Percentiles rank a stretch among this genome's conserved stretches.
Evolutionary conservation across 2,329 filamentous ascomycete genomes (phyloP).

Genomic region (Helotiales sp.): DNA sequence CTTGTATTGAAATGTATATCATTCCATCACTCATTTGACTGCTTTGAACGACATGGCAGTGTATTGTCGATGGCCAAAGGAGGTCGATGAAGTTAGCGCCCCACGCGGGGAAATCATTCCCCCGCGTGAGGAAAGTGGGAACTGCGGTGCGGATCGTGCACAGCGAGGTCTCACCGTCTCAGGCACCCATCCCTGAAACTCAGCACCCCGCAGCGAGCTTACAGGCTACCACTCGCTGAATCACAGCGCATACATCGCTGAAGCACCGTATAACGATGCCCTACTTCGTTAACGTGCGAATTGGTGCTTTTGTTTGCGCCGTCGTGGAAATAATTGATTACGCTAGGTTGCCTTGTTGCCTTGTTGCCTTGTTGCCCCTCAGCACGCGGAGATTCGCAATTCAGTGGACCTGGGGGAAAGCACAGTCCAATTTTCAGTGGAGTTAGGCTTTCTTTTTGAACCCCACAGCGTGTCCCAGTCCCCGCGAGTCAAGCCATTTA

Average conservation of each 20-base stretch:
- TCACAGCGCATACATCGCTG: not conserved
- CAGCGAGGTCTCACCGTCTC: not conserved
- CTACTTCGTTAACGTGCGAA: too few relatives aligned
- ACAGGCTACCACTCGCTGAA: not conserved
- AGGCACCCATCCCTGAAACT: not conserved
- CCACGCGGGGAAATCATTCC: not conserved
- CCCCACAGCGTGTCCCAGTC: not conserved
- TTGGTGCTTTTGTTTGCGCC: not conserved
- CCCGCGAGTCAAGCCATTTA: not conserved
- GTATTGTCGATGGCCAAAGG: not conserved
- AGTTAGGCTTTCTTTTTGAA: not conserved
- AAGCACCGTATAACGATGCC: not conserved
- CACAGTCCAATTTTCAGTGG: conserved; percentile 11
- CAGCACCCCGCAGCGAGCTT: not conserved
- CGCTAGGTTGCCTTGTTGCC: too few relatives aligned
- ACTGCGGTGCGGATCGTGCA: not conserved
- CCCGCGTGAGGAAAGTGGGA: not conserved
- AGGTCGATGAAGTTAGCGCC: not conserved
- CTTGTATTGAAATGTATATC: too few relatives aligned
- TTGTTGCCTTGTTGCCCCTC: too few relatives aligned
- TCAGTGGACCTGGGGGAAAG: not conserved
- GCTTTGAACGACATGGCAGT: not conserved
- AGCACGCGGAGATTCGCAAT: not conserved
- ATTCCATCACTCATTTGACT: not conserved
- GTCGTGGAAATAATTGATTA: not conserved